Percentiles rank a stretch among this genome's conserved stretches.
Conservation (phyloP, 2,329 filamentous ascomycete genomes). For the Aspergillus awamori region DNA sequence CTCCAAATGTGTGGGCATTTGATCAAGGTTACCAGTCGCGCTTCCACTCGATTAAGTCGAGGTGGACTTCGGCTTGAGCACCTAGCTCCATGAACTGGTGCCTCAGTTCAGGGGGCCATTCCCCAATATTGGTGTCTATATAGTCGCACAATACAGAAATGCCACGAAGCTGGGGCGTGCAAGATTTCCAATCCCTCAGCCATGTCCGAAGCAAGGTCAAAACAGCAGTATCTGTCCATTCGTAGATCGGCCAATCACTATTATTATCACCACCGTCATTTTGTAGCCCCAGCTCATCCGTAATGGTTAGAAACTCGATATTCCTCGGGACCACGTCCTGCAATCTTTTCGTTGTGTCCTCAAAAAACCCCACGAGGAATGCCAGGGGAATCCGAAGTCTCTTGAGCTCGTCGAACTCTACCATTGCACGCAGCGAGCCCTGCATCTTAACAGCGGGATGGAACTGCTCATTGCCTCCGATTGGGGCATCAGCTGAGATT, state of each 20-base stretch:
- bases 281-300: slow-evolving; percentile 18
- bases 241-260: slow-evolving; percentile 11
- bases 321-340: slow-evolving; percentile 20
- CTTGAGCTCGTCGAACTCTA: slow-evolving; percentile 5
- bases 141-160: slow-evolving; percentile 11
- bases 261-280: slow-evolving; percentile 2
- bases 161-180: slow-evolving; percentile 15
- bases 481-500: slow-evolving; percentile 13
- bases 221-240: slow-evolving; percentile 8
- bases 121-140: neutral
- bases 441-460: neutral
- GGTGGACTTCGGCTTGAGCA: slow-evolving; percentile 4
- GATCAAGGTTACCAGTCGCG: neutral
- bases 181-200: slow-evolving; percentile 16
- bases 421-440: slow-evolving; percentile 3
- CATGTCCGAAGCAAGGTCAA: slow-evolving; percentile 17
- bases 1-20: too few species aligned
- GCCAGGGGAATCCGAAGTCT: slow-evolving; percentile 6
- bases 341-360: slow-evolving; percentile 6
- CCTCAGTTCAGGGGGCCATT: slow-evolving; percentile 9
- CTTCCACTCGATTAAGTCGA: slow-evolving; percentile 8
- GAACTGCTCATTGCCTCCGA: neutral
- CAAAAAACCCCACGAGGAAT: slow-evolving; percentile 12
- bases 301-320: slow-evolving; percentile 22
- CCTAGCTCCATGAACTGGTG: slow-evolving; percentile 10